Base-by-base conservation (phyloP, 2,329 filamentous ascomycete genomes). In the Zymoseptoria ardabiliae region DNA sequence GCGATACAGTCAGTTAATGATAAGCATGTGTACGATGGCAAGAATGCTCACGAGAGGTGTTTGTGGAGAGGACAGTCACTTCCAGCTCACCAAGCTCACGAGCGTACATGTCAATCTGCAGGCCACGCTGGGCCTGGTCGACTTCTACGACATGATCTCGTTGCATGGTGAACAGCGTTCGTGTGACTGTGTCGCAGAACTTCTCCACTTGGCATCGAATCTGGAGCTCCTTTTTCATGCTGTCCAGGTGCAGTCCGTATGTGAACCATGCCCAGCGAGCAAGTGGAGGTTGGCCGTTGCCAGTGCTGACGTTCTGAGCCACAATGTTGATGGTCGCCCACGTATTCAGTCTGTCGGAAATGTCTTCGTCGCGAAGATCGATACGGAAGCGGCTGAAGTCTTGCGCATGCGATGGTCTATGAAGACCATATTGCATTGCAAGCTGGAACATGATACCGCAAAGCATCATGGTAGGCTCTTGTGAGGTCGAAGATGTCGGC, bases 311-410 rank as follows among this genome's bases (percentile, higher is more conserved):
- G 58, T 83, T 82, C 66, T 93, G 89, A 21, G 89, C 86, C 35
- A 92, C 89, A 64, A 93, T 88, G 70, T 94, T 94, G 77, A 89
- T 91, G 3, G 90, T 87, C 1, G 89, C 89, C 89, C 89, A 94
- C 1, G 89, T 93, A 55, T 85, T 85, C 50, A 92, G 84, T 45
- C 90, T 82, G 69, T 94, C 89, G 65, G 88, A 84, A 59, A 92
- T 82, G 68, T 92, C 89, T 70, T 92, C 89, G 68, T 87, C 87
- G 66, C 89, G 88, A 48, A 93, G 78, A 65, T 91, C 86, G 22
- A 75, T 67, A 35, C 69, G 67, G 25, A 89, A 86, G 54, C 89
- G 79, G 1, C 88, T 91, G 72, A 93, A 94, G 72, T 93, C 90
- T 71, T 92, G 88, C 51, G 89, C 89, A 71, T 92, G 86, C 57